A percentile compares a stretch with the other conserved stretches of the same genome.
Evolutionary conservation across 305 asterid species (phyloP).

Genomic region (Fraxinus nigra): DNA sequence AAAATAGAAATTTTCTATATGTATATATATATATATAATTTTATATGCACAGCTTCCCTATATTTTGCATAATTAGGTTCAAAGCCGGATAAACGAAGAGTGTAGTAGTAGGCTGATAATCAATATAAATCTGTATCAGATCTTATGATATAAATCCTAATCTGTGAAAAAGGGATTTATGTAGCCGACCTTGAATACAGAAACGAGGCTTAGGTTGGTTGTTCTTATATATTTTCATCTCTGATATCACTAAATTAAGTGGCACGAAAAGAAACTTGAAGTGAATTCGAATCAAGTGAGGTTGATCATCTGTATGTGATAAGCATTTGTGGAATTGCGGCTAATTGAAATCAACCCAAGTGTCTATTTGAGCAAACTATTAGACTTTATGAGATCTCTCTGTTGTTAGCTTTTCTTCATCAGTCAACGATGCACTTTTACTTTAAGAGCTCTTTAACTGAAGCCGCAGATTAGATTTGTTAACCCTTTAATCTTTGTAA

Average conservation of each 20-base stretch:
- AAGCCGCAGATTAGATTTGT: not conserved
- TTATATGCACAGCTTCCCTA: not conserved
- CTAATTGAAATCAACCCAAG: not conserved
- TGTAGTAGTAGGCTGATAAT: not conserved
- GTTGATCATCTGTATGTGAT: not conserved
- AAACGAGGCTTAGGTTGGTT: not conserved
- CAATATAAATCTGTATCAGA: not conserved
- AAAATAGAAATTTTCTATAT: not conserved
- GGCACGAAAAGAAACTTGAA: not conserved
- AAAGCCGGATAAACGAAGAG: not conserved
- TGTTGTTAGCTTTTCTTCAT: not conserved
- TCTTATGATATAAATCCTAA: not conserved
- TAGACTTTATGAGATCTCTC: not conserved
- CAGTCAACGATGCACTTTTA: not conserved
- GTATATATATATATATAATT: not conserved
- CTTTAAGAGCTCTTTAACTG: not conserved
- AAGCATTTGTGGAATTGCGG: not conserved
- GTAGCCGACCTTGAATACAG: not conserved
- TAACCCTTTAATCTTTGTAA: not conserved
- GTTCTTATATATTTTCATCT: not conserved
- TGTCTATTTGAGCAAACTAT: not conserved
- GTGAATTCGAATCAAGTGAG: not conserved
- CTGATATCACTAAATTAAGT: not conserved
- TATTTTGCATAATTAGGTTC: not conserved
- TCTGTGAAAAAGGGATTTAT: not conserved